Evolutionary conservation across 1,139 yeast species (phyloP).

Genomic region (Geotrichum histeridarum): DNA sequence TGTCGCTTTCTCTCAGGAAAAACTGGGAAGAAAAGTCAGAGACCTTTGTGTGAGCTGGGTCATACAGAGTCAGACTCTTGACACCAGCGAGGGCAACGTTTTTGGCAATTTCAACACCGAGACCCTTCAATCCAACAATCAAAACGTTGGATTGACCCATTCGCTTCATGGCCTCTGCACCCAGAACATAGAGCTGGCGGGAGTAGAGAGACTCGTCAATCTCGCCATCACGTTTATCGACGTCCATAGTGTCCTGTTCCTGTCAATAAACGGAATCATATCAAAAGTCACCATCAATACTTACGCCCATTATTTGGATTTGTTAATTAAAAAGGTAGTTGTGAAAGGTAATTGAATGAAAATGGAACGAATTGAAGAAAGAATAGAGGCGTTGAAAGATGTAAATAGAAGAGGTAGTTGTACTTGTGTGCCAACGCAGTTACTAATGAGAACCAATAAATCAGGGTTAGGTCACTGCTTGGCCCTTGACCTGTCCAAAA

Average conservation of each 20-base stretch:
- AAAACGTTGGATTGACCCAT: slow-evolving; percentile 91
- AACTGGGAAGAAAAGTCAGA: slow-evolving; percentile 85
- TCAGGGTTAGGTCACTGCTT: background rate
- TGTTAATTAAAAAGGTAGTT: background rate
- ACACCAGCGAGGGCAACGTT: slow-evolving; percentile 97
- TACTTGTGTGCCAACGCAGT: background rate
- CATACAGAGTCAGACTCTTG: slow-evolving; percentile 82
- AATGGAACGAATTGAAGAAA: background rate
- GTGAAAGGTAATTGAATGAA: background rate
- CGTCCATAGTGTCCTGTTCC: slow-evolving; percentile 18
- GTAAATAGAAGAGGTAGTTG: background rate
- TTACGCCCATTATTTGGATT: slow-evolving; percentile 7
- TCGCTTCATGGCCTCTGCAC: slow-evolving; percentile 95
- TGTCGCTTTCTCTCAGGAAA: slow-evolving; percentile 63
- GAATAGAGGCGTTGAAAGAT: background rate
- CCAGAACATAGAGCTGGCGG: slow-evolving; percentile 57
- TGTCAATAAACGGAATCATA: background rate
- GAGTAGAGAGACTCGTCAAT: slow-evolving; percentile 21
- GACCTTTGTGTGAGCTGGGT: slow-evolving; percentile 63
- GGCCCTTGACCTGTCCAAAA: background rate
- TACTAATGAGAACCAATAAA: background rate
- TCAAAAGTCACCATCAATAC: slow-evolving; percentile 2
- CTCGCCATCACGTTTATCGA: slow-evolving; percentile 19
- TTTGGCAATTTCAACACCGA: slow-evolving; percentile 94
- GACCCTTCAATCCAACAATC: slow-evolving; percentile 80